These are phyloP conservation scores for Sporothrix brunneoviolacea DNA, from an alignment of 2,329 filamentous ascomycete species.

Conservation along the genomic window DNA sequence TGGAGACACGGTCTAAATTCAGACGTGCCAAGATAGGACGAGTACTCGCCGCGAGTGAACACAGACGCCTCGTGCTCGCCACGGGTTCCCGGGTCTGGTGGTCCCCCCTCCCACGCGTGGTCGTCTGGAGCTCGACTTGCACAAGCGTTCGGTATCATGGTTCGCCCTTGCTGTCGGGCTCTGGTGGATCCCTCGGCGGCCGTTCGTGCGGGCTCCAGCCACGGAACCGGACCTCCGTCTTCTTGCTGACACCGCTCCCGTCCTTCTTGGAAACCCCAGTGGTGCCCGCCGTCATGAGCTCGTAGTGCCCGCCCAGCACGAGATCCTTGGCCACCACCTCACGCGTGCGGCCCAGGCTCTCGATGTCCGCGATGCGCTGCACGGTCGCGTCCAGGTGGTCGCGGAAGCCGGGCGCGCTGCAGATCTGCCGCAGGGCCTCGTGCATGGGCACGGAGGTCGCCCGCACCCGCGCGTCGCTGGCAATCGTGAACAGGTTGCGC, in stretches of 20 bases:
- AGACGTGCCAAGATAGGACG: too few relatives aligned
- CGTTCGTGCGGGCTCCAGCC: conserved; percentile 20
- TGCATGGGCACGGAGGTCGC: conserved; percentile 97
- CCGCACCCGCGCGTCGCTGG: conserved; percentile 75
- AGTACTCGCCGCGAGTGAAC: too few relatives aligned
- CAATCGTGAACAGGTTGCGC: conserved; percentile 92
- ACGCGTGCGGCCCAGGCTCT: conserved; percentile 85
- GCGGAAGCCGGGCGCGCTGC: conserved; percentile 67
- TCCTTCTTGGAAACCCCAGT: not conserved
- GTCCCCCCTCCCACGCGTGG: too few relatives aligned
- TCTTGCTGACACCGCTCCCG: not conserved
- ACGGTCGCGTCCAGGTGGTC: conserved; percentile 76
- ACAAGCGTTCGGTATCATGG: not conserved
- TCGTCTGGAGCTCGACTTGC: too few relatives aligned
- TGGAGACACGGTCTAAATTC: too few relatives aligned
- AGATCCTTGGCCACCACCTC: conserved; percentile 94
- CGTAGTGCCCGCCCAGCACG: conserved; percentile 75
- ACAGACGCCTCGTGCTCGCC: too few relatives aligned
- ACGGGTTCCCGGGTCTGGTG: too few relatives aligned
- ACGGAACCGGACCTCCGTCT: conserved; percentile 14
- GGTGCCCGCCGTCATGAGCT: conserved; percentile 36
- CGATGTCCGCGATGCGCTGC: conserved; percentile 83
- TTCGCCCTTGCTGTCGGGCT: not conserved
- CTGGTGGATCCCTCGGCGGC: conserved; percentile 1
- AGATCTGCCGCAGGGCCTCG: conserved; percentile 81